Evolutionary conservation across 2,329 filamentous ascomycete species (phyloP), one percentile per base, ranked within the genome.

Genomic region (Aureobasidium sp.): DNA sequence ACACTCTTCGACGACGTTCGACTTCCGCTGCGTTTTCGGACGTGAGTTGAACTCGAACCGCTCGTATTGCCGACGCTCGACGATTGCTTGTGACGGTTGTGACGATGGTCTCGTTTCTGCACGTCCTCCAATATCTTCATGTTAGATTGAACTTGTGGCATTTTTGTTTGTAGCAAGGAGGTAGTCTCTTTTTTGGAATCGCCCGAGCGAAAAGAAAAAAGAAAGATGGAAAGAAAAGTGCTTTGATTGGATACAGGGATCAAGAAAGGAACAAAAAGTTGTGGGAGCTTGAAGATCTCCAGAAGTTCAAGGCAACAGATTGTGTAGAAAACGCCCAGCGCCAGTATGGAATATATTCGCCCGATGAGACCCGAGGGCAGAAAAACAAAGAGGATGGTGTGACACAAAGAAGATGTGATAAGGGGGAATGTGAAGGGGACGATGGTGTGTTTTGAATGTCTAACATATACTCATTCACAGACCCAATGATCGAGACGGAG

Each of bases 401-500:
- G 39, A 48, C 31, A 59, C 55, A 59, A 48, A 44, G 34, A 57
- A 47, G 55, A 48, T 59, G 55, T 59, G 42, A 29, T 27, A 48
- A 48, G 44, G 55, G 52, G 31, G 55, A 36, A 58, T 25, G 42
- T 36, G 42, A 58, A 47, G 37, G 31, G 44, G 55, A 41, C 34
- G 57, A 60, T 34, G 39, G 55, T 51, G 57, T 60, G 44, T 42
- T 51, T 51, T 60, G 36, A 51, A 51, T 41, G 45, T 60, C 57
- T 60, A 60, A 60, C 29, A 51, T 60, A 51, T 51, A 60, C 57
- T 51, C 57, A 39, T 60, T 60, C 44, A 60, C 45, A 41, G 45
- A 42, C 44, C 44, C 34, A 48, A 42, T 37, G 45, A 48, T 47
- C 41, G 51, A 55, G 60, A 62, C 22, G 41, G 48, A 47, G 62